These are phyloP conservation scores for Aspergillus sp. DNA, from an alignment of 2,329 filamentous ascomycete genomes.

Conservation along the genomic window DNA sequence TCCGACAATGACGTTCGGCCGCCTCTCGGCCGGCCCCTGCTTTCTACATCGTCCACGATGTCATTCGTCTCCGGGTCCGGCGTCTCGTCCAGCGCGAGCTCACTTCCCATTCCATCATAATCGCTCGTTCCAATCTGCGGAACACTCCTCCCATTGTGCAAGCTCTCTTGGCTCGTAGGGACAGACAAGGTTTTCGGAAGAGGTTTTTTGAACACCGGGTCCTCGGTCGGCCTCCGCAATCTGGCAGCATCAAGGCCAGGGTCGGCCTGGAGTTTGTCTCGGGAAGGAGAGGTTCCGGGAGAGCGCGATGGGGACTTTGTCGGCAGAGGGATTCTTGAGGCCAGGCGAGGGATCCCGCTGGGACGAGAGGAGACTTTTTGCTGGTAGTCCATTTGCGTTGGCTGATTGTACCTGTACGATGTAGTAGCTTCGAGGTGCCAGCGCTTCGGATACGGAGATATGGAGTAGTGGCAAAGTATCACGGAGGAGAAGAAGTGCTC, in stretches of 20 bases:
- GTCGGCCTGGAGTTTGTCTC: conserved; percentile 37
- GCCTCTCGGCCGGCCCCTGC: conserved; percentile 14
- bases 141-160: conserved; percentile 13
- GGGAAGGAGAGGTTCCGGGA: conserved; percentile 39
- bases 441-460: no score
- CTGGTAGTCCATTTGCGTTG: conserved; percentile 24
- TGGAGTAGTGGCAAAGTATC: not conserved
- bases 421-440: not conserved
- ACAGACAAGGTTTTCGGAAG: conserved; percentile 17
- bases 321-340: conserved; percentile 46
- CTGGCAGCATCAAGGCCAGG: conserved; percentile 28
- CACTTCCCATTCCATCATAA: conserved; percentile 8
- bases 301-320: conserved; percentile 30
- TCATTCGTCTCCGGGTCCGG: conserved; percentile 9
- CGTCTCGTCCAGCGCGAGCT: conserved; percentile 6
- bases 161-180: conserved; percentile 12
- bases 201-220: conserved; percentile 28
- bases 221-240: conserved; percentile 31
- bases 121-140: conserved; percentile 12
- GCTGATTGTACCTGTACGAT: not conserved
- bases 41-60: conserved; percentile 11
- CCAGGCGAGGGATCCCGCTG: conserved; percentile 40
- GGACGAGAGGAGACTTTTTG: conserved; percentile 19
- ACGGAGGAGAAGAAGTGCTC: not conserved
- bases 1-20: conserved; percentile 52